Base-by-base conservation (phyloP, 495 filamentous ascomycete species). In the Tuber microsphaerosporum region DNA sequence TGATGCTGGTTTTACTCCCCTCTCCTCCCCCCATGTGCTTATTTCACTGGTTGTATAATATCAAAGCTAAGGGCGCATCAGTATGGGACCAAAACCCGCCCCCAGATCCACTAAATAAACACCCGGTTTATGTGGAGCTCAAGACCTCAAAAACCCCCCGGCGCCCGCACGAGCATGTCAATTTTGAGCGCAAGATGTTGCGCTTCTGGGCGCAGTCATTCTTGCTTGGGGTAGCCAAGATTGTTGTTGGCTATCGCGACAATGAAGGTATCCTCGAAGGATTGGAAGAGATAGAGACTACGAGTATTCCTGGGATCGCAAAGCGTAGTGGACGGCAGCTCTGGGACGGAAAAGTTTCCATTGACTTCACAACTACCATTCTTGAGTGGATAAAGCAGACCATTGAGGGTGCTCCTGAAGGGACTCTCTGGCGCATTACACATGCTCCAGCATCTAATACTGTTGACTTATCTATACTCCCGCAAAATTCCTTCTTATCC, bases 191-290 rank as follows among this genome's bases (percentile, higher is more conserved):
- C 17, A 98, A 98, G 83, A 86, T 98, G 48, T 86, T 97, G 77
- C 96, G 94, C 76, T 97, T 93, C 85, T 99, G 95, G 95, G 91
- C 93, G 26, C 95, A 99, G 79, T 97, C 93, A 2, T 99, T 97
- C 81, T 87, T 99, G 0, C 89, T 99, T 1, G 94, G 94, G 10
- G 93, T 98, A 2, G 92, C 93, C 0, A 95, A 90, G 81, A 92
- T 99, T 72, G 90, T 97, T 31, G 92, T 98, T 4, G 95, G 95
- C 1, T 97, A 94, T 81, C 90, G 96, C 31, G 89, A 88, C 37
- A 87, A 87, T 68, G 82, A 91, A 74, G 96, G 96, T 8, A 89
- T 92, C 69, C 86, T 98, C 48, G 84, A 86, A 56, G 86, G 87
- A 37, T 74, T 94, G 2, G 87, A 94, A 81, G 92, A 97, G 82